Conservation (phyloP, 331 rosid species). For the Acacia concinna region DNA sequence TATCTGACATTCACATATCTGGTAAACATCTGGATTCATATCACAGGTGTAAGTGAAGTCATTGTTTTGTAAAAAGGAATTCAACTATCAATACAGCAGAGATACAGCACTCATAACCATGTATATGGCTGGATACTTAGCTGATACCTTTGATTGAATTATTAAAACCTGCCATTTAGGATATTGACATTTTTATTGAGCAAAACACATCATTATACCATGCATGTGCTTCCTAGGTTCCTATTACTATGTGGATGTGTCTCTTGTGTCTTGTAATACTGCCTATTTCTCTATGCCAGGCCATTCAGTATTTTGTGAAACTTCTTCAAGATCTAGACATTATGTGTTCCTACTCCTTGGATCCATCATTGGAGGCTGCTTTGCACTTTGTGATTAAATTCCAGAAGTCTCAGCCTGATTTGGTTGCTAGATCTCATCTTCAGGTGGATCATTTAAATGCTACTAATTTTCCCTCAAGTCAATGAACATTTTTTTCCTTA, state of each 20-base stretch:
- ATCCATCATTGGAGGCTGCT: conserved; percentile 67
- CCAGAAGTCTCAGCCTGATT: conserved; percentile 89
- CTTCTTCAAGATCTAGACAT: conserved; percentile 77
- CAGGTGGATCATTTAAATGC: conserved; percentile 57
- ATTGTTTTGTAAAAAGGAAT: not conserved
- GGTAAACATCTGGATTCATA: not conserved
- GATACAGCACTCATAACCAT: not conserved
- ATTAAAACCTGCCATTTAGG: not conserved
- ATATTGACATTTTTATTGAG: not conserved
- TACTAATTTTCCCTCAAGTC: conserved; percentile 9
- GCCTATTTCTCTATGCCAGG: conserved; percentile 56
- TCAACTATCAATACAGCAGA: not conserved
- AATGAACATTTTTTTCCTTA: not conserved
- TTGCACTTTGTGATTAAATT: conserved; percentile 83
- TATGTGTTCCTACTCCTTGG: conserved; percentile 74
- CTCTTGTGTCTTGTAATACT: conserved; percentile 36
- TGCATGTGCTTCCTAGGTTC: not conserved
- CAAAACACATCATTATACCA: not conserved
- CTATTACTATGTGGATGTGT: conserved; percentile 11
- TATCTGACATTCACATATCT: not conserved
- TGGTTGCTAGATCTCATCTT: conserved; percentile 95
- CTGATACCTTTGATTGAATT: not conserved
- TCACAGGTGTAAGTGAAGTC: not conserved
- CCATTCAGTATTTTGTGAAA: conserved; percentile 79
- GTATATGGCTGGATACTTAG: not conserved